Evolutionary conservation across 345 rosid genomes (phyloP).

Genomic region (Abelmoschus esculentus): DNA sequence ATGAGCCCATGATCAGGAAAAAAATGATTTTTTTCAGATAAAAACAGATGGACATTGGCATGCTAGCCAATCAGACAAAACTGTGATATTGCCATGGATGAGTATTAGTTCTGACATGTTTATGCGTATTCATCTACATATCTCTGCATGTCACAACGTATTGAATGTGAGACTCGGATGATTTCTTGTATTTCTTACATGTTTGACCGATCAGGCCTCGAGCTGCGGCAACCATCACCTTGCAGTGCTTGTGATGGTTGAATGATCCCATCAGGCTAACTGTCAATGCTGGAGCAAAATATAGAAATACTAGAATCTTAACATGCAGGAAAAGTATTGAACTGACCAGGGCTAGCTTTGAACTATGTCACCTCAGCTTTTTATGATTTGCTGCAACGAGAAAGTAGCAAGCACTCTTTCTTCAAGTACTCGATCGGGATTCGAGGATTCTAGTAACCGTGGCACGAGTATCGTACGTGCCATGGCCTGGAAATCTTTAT

Average conservation of each 20-base stretch:
- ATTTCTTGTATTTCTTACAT: not conserved
- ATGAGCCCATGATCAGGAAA: not conserved
- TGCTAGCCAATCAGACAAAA: not conserved
- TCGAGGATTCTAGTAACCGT: conserved; percentile 19
- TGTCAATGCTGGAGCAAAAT: not conserved
- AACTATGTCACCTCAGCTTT: conserved; percentile 28
- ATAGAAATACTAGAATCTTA: conserved; percentile 10
- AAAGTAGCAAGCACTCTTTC: conserved; percentile 25
- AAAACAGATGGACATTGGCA: not conserved
- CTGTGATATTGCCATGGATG: not conserved
- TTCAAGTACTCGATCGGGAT: conserved; percentile 15
- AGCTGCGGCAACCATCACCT: not conserved
- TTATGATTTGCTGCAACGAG: conserved; percentile 20
- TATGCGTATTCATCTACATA: too few species aligned
- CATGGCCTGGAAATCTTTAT: conserved; percentile 12
- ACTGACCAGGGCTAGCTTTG: not conserved
- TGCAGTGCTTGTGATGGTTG: not conserved
- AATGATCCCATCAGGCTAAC: conserved; percentile 7
- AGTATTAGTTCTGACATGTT: not conserved
- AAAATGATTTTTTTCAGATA: not conserved
- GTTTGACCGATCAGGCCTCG: not conserved
- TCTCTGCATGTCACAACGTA: too few species aligned
- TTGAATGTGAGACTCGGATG: not conserved
- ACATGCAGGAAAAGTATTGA: too few species aligned
- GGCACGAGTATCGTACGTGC: conserved; percentile 23